These are phyloP conservation scores for Coniochaeta prunicola DNA, from an alignment of 2,329 filamentous ascomycete genomes.

Conservation along the genomic window DNA sequence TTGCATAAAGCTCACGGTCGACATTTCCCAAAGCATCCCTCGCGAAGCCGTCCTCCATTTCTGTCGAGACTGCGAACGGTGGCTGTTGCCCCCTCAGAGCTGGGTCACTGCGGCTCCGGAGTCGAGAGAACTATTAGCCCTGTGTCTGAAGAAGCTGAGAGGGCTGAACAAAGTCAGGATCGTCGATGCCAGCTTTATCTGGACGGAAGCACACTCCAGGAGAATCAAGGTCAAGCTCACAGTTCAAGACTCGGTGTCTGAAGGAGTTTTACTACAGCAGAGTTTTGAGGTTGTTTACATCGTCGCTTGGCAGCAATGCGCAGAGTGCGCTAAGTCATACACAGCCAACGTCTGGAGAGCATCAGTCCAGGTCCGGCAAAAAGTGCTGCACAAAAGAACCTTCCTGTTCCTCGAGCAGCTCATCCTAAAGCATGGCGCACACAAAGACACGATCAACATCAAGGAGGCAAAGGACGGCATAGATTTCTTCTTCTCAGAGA, in stretches of 20 bases:
- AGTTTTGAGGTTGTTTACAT: constrained; percentile 92
- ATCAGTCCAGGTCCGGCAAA: constrained; percentile 89
- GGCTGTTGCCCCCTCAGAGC: constrained; percentile 76
- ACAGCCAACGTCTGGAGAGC: constrained; percentile 95
- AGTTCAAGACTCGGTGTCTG: constrained; percentile 64
- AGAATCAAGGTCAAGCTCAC: constrained; percentile 93
- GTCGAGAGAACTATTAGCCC: constrained; percentile 83
- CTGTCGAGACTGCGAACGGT: constrained; percentile 91
- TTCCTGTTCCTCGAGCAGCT: constrained; percentile 76
- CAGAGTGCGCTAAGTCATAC: constrained; percentile 91
- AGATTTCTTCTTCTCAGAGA: constrained; percentile 87
- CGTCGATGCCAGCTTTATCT: constrained; percentile 93
- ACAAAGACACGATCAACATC: constrained; percentile 93
- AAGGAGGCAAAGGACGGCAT: constrained; percentile 94
- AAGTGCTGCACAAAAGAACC: constrained; percentile 87
- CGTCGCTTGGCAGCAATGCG: constrained; percentile 86
- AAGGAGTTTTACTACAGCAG: constrained; percentile 72
- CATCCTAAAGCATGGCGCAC: constrained; percentile 88
- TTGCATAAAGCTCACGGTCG: constrained; percentile 89
- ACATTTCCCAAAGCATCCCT: constrained; percentile 87
- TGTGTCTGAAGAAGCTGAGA: constrained; percentile 83
- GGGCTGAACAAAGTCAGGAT: constrained; percentile 87
- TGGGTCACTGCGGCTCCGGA: constrained; percentile 84
- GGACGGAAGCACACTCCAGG: constrained; percentile 95
- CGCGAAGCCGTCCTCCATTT: constrained; percentile 84